These are phyloP conservation scores for Hymenoscyphus salicellus DNA, from an alignment of 2,329 filamentous ascomycete genomes.

Conservation along the genomic window DNA sequence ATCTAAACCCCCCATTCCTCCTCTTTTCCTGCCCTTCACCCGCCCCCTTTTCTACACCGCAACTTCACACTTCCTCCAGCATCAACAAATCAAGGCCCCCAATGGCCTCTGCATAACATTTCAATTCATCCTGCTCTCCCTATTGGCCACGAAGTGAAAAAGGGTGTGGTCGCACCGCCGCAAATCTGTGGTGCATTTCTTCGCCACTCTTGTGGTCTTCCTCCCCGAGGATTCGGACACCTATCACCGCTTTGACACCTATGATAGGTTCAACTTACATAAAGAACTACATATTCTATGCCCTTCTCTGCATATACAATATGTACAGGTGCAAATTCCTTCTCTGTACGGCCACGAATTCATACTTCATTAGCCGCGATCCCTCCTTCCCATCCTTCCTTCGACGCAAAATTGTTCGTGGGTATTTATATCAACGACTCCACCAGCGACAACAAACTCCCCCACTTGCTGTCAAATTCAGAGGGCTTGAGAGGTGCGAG, in stretches of 20 bases:
- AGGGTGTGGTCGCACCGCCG: background rate
- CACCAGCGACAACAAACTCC: background rate
- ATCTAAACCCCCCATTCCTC: background rate
- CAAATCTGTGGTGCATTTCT: background rate
- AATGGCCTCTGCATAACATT: background rate
- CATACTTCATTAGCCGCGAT: background rate
- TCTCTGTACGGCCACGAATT: background rate
- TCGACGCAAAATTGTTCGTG: background rate
- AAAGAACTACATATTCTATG: too few relatives aligned
- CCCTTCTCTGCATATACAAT: too few relatives aligned
- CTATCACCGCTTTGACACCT: too few relatives aligned
- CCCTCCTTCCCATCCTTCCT: background rate
- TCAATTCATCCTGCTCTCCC: background rate
- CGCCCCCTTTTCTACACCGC: background rate
- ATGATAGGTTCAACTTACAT: too few relatives aligned
- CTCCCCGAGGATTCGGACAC: too few relatives aligned
- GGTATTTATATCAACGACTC: constrained; percentile 1
- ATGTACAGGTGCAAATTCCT: too few relatives aligned
- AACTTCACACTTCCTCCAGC: background rate
- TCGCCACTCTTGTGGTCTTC: background rate
- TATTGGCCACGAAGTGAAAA: background rate
- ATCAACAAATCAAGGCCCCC: background rate
- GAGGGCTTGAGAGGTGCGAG: background rate
- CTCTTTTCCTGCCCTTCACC: background rate
- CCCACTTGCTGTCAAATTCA: background rate